phyloP scores from a whole-genome alignment of 1,284 basidiomycete species.

The Violaceomyces palustris region DNA sequence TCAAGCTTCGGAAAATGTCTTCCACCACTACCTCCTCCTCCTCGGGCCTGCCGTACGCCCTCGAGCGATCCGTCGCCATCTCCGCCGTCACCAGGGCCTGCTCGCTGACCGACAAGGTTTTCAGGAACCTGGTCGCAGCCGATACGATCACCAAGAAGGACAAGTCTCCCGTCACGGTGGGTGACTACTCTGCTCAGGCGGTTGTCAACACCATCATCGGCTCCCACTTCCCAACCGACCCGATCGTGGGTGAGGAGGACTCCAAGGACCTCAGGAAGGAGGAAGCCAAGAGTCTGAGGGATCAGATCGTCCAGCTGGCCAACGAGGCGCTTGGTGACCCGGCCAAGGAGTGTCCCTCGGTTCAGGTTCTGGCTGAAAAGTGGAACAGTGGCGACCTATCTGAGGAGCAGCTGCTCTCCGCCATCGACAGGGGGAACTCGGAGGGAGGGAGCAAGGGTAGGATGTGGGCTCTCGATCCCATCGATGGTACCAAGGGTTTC shows the following conservation, averaged over 20 bases:
- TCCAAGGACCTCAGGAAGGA: constrained; percentile 62
- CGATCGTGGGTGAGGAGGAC: constrained; percentile 94
- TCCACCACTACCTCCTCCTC: constrained; percentile 7
- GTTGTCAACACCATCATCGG: constrained; percentile 44
- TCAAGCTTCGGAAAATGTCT: constrained; percentile 9
- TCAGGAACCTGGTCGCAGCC: constrained; percentile 74
- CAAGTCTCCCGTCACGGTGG: constrained; percentile 88
- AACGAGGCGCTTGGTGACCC: constrained; percentile 66
- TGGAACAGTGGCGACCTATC: constrained; percentile 54
- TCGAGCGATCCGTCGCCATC: constrained; percentile 70
- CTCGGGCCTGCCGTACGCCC: constrained; percentile 43
- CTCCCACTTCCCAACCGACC: constrained; percentile 72
- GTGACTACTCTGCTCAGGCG: constrained; percentile 50
- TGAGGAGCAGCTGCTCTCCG: constrained; percentile 64
- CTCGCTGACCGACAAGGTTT: constrained; percentile 68
- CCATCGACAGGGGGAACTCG: constrained; percentile 79
- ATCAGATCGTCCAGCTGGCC: constrained; percentile 74
- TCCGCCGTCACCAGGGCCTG: constrained; percentile 87
- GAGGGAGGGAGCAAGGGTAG: constrained; percentile 72
- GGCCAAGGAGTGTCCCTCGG: constrained; percentile 54
- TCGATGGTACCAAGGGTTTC: constrained; percentile 92
- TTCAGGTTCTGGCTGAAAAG: constrained; percentile 14
- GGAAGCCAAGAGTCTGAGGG: constrained; percentile 57
- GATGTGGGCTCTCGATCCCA: constrained; percentile 84
- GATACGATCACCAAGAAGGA: constrained; percentile 88